Conservation (phyloP, 768 basidiomycete species). For the Dendrothele bispora region DNA sequence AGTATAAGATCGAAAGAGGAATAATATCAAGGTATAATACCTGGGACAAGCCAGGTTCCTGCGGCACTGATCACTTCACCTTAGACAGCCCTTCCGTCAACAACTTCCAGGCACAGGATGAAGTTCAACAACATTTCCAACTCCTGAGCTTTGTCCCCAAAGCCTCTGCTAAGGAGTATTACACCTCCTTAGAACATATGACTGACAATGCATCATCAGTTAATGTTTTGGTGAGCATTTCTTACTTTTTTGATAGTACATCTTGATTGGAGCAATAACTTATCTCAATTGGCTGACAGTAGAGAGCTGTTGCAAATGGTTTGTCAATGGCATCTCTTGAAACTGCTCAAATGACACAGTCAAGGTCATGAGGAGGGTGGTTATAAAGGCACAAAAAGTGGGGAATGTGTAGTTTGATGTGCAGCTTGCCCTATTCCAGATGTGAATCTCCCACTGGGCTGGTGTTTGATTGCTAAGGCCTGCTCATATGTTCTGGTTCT, state of each 20-base stretch:
- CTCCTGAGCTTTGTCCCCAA: constrained; percentile 13
- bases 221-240: constrained; percentile 4
- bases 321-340: constrained; percentile 19
- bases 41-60: too few relatives aligned
- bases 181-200: constrained; percentile 1
- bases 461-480: too few relatives aligned
- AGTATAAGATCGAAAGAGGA: too few relatives aligned
- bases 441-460: constrained; percentile 19
- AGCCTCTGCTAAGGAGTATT: constrained; percentile 4
- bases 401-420: constrained; percentile 20
- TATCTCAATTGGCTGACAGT: constrained; percentile 1
- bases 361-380: constrained; percentile 13
- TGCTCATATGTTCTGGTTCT: too few relatives aligned
- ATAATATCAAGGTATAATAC: too few relatives aligned
- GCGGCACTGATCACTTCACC: too few relatives aligned
- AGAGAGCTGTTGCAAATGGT: constrained; percentile 1
- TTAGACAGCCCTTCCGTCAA: too few relatives aligned
- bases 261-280: background rate
- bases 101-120: background rate
- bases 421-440: constrained; percentile 24
- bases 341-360: constrained; percentile 22
- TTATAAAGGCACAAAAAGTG: constrained; percentile 7
- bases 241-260: background rate
- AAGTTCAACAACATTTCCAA: constrained; percentile 12
- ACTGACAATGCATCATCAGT: constrained; percentile 8